Evolutionary conservation across 1,284 basidiomycete genomes (phyloP).

Genomic region (Malassezia psittaci): DNA sequence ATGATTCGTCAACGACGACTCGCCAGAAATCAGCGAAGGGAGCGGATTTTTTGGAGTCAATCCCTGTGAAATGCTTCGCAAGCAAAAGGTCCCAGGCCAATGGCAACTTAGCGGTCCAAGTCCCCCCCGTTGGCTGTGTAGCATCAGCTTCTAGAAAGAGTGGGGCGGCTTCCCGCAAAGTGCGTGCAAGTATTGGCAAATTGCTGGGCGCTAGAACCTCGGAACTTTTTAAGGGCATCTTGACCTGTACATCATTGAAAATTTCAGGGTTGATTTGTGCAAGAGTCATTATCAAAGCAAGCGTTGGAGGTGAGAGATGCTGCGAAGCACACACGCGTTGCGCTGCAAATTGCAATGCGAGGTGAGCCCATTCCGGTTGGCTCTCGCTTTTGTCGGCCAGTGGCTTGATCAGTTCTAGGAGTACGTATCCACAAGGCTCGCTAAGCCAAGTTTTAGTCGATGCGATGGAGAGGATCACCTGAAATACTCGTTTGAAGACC

Average conservation of each 20-base stretch:
- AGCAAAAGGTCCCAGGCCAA: slow-evolving; percentile 82
- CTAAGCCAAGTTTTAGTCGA: slow-evolving; percentile 80
- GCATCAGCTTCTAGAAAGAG: slow-evolving; percentile 28
- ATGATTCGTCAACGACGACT: slow-evolving; percentile 78
- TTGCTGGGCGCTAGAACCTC: slow-evolving; percentile 63
- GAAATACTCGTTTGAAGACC: slow-evolving; percentile 59
- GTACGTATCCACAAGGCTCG: slow-evolving; percentile 81
- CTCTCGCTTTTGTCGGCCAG: slow-evolving; percentile 12
- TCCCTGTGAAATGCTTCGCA: slow-evolving; percentile 60
- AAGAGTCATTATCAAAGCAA: slow-evolving; percentile 67
- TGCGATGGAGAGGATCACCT: slow-evolving; percentile 61
- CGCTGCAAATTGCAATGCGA: slow-evolving; percentile 24
- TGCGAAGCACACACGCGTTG: slow-evolving; percentile 40
- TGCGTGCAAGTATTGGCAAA: slow-evolving; percentile 58
- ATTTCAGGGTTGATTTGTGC: slow-evolving; percentile 12
- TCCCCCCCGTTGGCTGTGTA: slow-evolving; percentile 41
- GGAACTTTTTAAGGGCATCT: slow-evolving; percentile 65
- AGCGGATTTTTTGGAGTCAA: slow-evolving; percentile 51
- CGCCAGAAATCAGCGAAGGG: slow-evolving; percentile 83
- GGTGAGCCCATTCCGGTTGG: slow-evolving; percentile 20
- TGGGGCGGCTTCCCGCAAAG: slow-evolving; percentile 49
- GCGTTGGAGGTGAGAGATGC: slow-evolving; percentile 74
- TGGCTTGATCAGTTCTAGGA: slow-evolving; percentile 51
- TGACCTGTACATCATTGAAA: slow-evolving; percentile 55
- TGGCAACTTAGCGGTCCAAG: slow-evolving; percentile 81